Evolutionary conservation across 805 yeast species (phyloP).

Genomic region (Schwanniomyces pseudopolymorphus): DNA sequence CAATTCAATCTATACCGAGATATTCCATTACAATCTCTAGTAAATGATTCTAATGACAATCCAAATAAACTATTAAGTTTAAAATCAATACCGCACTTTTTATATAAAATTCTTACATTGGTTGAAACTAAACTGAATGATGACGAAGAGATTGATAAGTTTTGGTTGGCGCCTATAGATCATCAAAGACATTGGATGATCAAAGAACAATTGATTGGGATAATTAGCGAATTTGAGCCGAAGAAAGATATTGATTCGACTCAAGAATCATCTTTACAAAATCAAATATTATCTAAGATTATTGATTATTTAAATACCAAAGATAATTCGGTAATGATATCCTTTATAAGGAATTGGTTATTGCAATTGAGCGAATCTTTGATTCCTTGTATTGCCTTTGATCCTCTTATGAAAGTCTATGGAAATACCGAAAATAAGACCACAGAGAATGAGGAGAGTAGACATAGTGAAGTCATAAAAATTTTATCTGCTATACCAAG

Average conservation of each 20-base stretch:
- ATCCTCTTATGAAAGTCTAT: slow-evolving; percentile 24
- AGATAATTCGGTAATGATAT: slow-evolving; percentile 15
- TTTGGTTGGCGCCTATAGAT: slow-evolving; percentile 33
- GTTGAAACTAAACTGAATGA: slow-evolving; percentile 12
- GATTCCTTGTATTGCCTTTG: slow-evolving; percentile 42
- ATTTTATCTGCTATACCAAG: slow-evolving; percentile 35
- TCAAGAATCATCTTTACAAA: slow-evolving; percentile 22
- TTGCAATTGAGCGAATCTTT: slow-evolving; percentile 41
- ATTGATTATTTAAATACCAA: slow-evolving; percentile 10
- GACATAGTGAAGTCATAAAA: slow-evolving; percentile 19
- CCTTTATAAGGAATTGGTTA: slow-evolving; percentile 40
- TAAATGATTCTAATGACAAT: slow-evolving; percentile 12
- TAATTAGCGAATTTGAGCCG: slow-evolving; percentile 18
- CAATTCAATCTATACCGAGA: slow-evolving; percentile 42
- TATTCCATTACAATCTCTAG: slow-evolving; percentile 34
- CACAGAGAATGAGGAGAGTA: slow-evolving; percentile 5
- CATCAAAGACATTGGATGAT: slow-evolving; percentile 34
- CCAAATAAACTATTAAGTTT: slow-evolving; percentile 18
- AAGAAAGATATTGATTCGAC: slow-evolving; percentile 7
- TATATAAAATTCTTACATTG: slow-evolving; percentile 20
- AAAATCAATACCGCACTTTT: slow-evolving; percentile 32
- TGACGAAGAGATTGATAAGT: background rate
- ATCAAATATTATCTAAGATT: slow-evolving; percentile 18
- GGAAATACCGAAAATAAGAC: slow-evolving; percentile 4
- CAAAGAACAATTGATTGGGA: slow-evolving; percentile 26